A percentile compares a stretch with the other conserved stretches of the same genome.
Evolutionary conservation across 768 basidiomycete genomes (phyloP).

Genomic region (Omphalotus guepiniiformis): DNA sequence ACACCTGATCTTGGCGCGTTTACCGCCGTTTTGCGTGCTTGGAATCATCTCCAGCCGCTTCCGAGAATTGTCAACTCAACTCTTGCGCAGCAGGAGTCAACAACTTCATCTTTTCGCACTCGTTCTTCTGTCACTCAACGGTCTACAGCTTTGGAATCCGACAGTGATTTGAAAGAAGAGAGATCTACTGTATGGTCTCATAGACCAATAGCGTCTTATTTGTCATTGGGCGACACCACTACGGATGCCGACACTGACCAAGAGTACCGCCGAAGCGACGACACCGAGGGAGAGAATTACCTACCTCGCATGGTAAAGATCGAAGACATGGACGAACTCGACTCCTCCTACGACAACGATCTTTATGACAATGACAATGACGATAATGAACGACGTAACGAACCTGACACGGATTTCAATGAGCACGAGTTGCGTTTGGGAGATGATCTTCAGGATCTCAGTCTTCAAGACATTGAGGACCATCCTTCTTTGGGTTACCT

Average conservation of each 20-base stretch:
- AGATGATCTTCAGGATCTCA: constrained; percentile 12
- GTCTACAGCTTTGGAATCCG: constrained; percentile 34
- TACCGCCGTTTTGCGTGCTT: constrained; percentile 62
- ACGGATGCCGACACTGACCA: constrained; percentile 11
- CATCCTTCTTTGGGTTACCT: constrained; percentile 70
- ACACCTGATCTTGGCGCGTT: constrained; percentile 70
- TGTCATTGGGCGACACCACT: constrained; percentile 27
- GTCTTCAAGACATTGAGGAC: constrained; percentile 25
- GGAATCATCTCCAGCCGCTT: constrained; percentile 50
- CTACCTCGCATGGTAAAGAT: constrained; percentile 12
- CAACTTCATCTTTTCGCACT: constrained; percentile 26
- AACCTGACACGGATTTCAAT: neutral
- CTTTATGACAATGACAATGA: constrained; percentile 8
- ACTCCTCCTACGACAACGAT: constrained; percentile 7
- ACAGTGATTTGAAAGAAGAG: constrained; percentile 17
- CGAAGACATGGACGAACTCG: constrained; percentile 13
- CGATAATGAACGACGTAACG: constrained; percentile 1
- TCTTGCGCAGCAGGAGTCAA: constrained; percentile 19
- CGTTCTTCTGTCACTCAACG: constrained; percentile 20
- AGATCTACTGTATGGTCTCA: constrained; percentile 68
- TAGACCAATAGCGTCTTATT: constrained; percentile 53
- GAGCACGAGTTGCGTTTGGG: constrained; percentile 16
- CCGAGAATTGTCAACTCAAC: constrained; percentile 27
- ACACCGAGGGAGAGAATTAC: neutral
- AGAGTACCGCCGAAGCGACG: neutral